Evolutionary conservation across 116 monocot species (phyloP).

Genomic region (Zostera marina): DNA sequence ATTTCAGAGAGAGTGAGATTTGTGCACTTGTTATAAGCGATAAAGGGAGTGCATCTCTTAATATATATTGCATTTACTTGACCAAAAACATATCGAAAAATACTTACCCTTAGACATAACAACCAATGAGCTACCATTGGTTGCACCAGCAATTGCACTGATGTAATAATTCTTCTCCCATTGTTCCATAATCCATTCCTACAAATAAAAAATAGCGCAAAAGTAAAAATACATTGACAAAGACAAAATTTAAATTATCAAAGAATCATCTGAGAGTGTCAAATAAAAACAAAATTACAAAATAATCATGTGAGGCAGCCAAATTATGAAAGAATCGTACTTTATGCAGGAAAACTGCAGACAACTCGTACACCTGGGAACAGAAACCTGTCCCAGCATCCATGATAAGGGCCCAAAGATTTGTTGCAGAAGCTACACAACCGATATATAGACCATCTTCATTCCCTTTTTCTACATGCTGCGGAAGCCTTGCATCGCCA

Average conservation of each 20-base stretch:
- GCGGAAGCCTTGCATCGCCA: constrained; percentile 60
- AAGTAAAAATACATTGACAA: not conserved
- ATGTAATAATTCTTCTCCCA: constrained; percentile 78
- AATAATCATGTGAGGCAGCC: not conserved
- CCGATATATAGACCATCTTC: constrained; percentile 90
- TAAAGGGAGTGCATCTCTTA: not conserved
- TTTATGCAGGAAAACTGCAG: constrained; percentile 87
- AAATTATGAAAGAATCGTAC: constrained; percentile 13
- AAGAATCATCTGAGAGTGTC: not conserved
- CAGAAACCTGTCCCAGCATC: constrained; percentile 89
- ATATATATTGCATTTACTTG: not conserved
- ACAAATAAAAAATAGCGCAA: not conserved
- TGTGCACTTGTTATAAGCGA: no score
- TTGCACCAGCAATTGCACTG: constrained; percentile 63
- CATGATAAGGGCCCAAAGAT: constrained; percentile 98
- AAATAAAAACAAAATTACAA: not conserved
- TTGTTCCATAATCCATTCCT: constrained; percentile 91
- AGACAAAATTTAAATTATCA: not conserved
- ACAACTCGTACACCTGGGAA: constrained; percentile 85
- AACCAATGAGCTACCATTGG: constrained; percentile 70
- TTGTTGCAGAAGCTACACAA: constrained; percentile 74
- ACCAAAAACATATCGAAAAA: not conserved
- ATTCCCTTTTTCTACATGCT: constrained; percentile 85
- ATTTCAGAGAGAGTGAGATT: no score
- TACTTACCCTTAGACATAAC: constrained; percentile 76